A percentile compares a stretch with the other conserved stretches of the same genome.
phyloP scores from a whole-genome alignment of 139 green algal genomes.

The Zygnema cylindricum region DNA sequence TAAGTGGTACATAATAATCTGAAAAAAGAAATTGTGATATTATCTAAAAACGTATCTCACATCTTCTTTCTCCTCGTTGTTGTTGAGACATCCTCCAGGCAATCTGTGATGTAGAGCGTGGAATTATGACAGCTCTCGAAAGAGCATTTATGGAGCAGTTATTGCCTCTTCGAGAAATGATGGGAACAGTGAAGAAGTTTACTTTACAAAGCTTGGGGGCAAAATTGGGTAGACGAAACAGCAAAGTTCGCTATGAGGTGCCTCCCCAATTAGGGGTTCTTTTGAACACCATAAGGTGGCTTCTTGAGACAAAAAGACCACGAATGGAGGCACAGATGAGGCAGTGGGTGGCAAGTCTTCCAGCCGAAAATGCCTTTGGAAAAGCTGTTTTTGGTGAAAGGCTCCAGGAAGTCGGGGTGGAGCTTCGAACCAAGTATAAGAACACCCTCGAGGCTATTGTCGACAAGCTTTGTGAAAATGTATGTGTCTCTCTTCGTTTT shows the following conservation, averaged over 20 bases:
- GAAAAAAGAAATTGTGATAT: too few relatives aligned
- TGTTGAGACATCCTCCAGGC: constrained; percentile 43
- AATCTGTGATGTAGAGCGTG: constrained; percentile 52
- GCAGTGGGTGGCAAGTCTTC: constrained; percentile 37
- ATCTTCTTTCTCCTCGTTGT: too few relatives aligned
- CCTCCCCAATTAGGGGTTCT: constrained; percentile 43
- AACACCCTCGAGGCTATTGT: constrained; percentile 51
- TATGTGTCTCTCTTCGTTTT: constrained; percentile 41
- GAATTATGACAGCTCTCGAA: constrained; percentile 39
- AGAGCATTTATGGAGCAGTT: constrained; percentile 29
- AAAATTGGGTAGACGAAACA: constrained; percentile 24
- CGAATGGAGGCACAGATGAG: constrained; percentile 48
- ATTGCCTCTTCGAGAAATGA: constrained; percentile 7
- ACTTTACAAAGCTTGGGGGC: constrained; percentile 1
- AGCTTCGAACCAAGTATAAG: constrained; percentile 59
- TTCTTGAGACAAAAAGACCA: constrained; percentile 50
- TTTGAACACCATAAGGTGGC: constrained; percentile 57
- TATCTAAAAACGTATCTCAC: too few relatives aligned
- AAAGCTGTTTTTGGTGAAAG: constrained; percentile 41
- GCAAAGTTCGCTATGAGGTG: constrained; percentile 4
- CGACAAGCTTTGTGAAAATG: constrained; percentile 53
- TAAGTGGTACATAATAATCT: too few relatives aligned
- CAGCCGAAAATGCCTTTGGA: not conserved
- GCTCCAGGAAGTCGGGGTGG: constrained; percentile 43
- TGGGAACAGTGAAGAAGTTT: constrained; percentile 19